Conservation (phyloP, 495 filamentous ascomycete species). For the Jackrogersella minutella region DNA sequence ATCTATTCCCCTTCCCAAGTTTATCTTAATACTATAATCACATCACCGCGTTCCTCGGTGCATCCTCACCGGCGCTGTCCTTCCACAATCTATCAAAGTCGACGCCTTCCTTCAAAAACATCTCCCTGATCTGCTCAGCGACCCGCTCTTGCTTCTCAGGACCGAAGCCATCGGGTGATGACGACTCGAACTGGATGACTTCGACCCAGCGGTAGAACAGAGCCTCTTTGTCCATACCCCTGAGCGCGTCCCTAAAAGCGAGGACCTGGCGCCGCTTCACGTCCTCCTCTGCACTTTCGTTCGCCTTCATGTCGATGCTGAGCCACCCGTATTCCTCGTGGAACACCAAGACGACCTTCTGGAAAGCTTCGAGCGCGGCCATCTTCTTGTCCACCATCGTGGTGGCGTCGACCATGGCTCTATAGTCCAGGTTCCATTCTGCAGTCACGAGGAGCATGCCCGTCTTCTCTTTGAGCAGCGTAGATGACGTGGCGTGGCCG, state of each 20-base stretch:
- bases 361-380: constrained; percentile 64
- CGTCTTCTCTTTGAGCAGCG: constrained; percentile 71
- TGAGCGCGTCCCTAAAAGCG: constrained; percentile 73
- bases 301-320: constrained; percentile 57
- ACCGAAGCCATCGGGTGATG: constrained; percentile 75
- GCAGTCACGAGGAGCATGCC: constrained; percentile 80
- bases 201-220: constrained; percentile 89
- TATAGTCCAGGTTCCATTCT: constrained; percentile 84
- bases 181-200: constrained; percentile 81
- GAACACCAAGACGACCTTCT: constrained; percentile 70
- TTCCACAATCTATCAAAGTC: constrained; percentile 81
- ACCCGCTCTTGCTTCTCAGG: constrained; percentile 69
- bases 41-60: constrained; percentile 1
- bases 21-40: neutral
- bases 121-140: constrained; percentile 67
- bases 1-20: neutral
- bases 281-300: constrained; percentile 63
- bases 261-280: constrained; percentile 69
- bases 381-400: constrained; percentile 68
- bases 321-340: constrained; percentile 73
- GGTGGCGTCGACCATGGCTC: constrained; percentile 73
- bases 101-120: constrained; percentile 74
- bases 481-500: constrained; percentile 64
- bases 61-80: constrained; percentile 72
- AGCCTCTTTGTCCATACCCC: constrained; percentile 77